Base-by-base conservation (phyloP, 805 yeast genomes). In the Saccharomyces mikatae region DNA sequence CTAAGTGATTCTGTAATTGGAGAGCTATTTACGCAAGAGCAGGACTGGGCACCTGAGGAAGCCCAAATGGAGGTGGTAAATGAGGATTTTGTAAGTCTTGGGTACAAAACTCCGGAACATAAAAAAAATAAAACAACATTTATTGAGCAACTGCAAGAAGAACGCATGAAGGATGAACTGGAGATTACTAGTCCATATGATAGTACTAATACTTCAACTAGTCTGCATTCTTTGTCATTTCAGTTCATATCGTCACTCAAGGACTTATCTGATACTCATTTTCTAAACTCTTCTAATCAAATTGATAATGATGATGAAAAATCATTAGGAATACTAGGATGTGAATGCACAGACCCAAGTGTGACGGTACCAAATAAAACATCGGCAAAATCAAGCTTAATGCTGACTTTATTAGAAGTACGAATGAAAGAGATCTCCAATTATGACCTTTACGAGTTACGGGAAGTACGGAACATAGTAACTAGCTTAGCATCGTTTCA, bases 111-210 rank as follows among this genome's bases (percentile, higher is more conserved):
- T 17, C 36, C 27, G n/a, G 27, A 36, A 32, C 11, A 41, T 28
- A 46, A 30, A 30, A 48, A 22, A 27, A 48, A 17, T 30, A 49
- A 27, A 56, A 51, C 46, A 56, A 24, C 48, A 49, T 53, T 61
- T 56, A 47, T 59, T 49, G 57, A 67, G 57, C 48, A 62, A 55
- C 26, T 65, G 58, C 56, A 65, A 41, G 54, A 49, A 28, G 59
- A 57, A 41, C 53, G 56, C 5, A 52, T 52, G 14, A 59, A 56
- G 28, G 62, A 61, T 5, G 59, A 62, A 10, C 36, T 60, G 31
- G 58, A 60, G 30, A 61, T 65, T 11, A 50, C 61, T 1, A 62
- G 59, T 29, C 64, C 68, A 1, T 58, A 58, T 48, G 32, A 50
- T 9, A 46, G 36, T 13, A 28, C 52, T 13, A 36, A 30, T 27